phyloP scores from a whole-genome alignment of 2,329 filamentous ascomycete species.

The Sporothrix schenckii region DNA sequence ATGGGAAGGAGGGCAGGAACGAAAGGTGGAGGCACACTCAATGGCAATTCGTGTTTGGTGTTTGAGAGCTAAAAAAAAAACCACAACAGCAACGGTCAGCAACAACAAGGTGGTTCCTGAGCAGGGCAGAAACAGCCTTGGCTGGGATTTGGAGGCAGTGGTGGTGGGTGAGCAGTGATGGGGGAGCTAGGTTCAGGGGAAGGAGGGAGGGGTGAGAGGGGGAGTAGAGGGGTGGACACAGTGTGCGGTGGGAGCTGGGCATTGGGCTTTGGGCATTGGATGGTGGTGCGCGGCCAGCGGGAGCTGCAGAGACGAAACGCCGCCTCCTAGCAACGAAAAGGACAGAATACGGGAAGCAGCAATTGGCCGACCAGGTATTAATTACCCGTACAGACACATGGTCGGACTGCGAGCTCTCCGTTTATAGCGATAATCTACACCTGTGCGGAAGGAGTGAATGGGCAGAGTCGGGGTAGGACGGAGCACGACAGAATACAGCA shows the following conservation, averaged over 20 bases:
- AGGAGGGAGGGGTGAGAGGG: constrained; percentile 26
- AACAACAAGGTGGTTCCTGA: constrained; percentile 19
- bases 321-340: constrained; percentile 7
- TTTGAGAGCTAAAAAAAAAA: constrained; percentile 25
- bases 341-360: constrained; percentile 19
- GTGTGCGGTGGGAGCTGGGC: constrained; percentile 24
- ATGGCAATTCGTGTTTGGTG: constrained; percentile 28
- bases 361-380: not conserved
- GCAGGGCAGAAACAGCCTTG: constrained; percentile 27
- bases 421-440: not conserved
- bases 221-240: constrained; percentile 23
- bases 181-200: constrained; percentile 27
- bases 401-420: not conserved
- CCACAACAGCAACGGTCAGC: constrained; percentile 26
- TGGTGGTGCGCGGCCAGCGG: constrained; percentile 21
- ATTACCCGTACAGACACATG: not conserved
- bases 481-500: constrained; percentile 4
- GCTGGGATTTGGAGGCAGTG: constrained; percentile 24
- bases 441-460: constrained; percentile 5
- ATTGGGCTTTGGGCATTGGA: constrained; percentile 6
- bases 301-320: constrained; percentile 22
- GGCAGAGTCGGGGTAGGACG: not conserved
- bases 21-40: constrained; percentile 26
- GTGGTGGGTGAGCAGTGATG: constrained; percentile 29
- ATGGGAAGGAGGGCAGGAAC: constrained; percentile 17